Base-by-base conservation (phyloP, 305 asterid genomes). In the Plantago coronopus region DNA sequence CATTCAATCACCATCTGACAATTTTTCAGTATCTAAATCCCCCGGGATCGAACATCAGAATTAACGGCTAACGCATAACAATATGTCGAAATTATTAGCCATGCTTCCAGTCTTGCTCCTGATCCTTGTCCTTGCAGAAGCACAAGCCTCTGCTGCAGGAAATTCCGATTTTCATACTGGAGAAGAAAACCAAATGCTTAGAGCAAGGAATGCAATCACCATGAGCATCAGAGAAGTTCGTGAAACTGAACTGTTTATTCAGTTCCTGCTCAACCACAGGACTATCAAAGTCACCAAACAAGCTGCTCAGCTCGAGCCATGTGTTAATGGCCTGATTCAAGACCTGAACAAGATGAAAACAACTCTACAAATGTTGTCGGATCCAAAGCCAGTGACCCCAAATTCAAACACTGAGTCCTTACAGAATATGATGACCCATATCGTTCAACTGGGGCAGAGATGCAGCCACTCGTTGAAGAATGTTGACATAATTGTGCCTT, bases 151-250 rank as follows among this genome's bases (percentile, higher is more conserved):
- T 2, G 66, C 69, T n/a, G 37, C 23, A 12, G 25, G 46, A 38
- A 7, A 7, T 13, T 34, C 42, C 42, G 12, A 34, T 6, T 40
- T 46, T 22, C 40, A 44, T 20, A 44, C 42, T 6, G 21, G 10
- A 19, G 17, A 8, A 0, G 20, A 44, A 37, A 22, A 10, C 50
- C 65, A 29, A 11, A 58, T 25, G 64, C 45, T 58, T 12, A 45
- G 31, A 1, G 71, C 71, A 18, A 31, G 10, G 14, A 73, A 70
- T 16, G 63, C 71, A 18, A 59, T 74, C 21, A 15, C 60, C 8
- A 43, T 66, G 49, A 29, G 65, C 73, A 54, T 67, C 49, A n/a
- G 7, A 20, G 63, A 62, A 31, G 64, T 65, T 42, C 20, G 14
- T 9, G 62, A 59, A 22, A 48, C 40, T 17, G 17, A 21, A 49